phyloP scores from a whole-genome alignment of 1,139 yeast species.

The Geotrichum australiense region DNA sequence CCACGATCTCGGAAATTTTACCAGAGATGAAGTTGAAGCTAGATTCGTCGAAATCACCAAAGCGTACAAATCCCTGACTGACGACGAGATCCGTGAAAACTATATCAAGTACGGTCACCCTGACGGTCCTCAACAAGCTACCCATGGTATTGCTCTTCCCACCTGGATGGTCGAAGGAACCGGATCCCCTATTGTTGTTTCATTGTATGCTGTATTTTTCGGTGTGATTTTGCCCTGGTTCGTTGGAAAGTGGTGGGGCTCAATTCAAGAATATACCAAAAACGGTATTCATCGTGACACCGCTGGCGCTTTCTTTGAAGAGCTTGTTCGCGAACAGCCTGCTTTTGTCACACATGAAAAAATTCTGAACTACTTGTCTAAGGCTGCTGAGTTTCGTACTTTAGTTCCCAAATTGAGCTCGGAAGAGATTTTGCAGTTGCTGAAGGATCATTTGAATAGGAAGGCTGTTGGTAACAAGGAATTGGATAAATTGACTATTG shows the following conservation, averaged over 20 bases:
- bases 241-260: constrained; percentile 86
- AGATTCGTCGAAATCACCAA: constrained; percentile 75
- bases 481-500: constrained; percentile 46
- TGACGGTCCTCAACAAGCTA: constrained; percentile 91
- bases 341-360: constrained; percentile 52
- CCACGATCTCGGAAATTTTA: constrained; percentile 45
- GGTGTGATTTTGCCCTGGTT: constrained; percentile 72
- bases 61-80: constrained; percentile 94
- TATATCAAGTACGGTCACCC: constrained; percentile 91
- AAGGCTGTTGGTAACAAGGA: constrained; percentile 35
- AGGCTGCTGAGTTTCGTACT: constrained; percentile 54
- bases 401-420: constrained; percentile 41
- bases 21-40: constrained; percentile 64
- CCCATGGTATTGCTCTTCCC: constrained; percentile 96
- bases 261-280: constrained; percentile 72
- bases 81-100: constrained; percentile 76
- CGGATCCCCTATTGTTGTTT: constrained; percentile 59
- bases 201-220: constrained; percentile 62
- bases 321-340: constrained; percentile 63
- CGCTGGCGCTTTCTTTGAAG: constrained; percentile 55
- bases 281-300: constrained; percentile 78
- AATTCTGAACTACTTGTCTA: constrained; percentile 55
- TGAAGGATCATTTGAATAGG: constrained; percentile 54
- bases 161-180: constrained; percentile 82
- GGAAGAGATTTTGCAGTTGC: constrained; percentile 44